These are phyloP conservation scores for Oryza coarctata DNA, from an alignment of 176 grass and related monocot species.

Conservation along the genomic window DNA sequence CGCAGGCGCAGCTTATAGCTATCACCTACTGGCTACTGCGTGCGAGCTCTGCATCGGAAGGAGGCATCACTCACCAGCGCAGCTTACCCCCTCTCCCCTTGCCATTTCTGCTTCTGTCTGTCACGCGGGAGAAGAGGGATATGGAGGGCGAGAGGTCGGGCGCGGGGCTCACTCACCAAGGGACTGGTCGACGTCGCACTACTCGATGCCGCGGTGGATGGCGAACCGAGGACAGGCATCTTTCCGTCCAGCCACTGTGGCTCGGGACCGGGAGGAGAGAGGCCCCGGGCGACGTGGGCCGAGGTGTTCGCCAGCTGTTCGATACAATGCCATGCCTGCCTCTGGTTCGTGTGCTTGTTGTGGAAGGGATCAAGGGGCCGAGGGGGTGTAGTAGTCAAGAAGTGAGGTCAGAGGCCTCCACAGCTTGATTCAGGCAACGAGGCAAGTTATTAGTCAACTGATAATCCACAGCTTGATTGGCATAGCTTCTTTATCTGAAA, in stretches of 20 bases:
- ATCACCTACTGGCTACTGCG: too few species aligned
- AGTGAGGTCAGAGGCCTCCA: neutral
- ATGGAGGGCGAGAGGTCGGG: neutral
- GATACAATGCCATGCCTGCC: neutral
- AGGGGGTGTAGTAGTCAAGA: neutral
- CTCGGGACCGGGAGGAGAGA: slow-evolving; percentile 34
- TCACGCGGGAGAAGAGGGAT: neutral
- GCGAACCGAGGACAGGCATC: neutral
- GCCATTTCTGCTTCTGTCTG: neutral
- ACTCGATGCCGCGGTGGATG: slow-evolving; percentile 23
- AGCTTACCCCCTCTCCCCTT: too few species aligned
- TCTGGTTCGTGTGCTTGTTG: neutral
- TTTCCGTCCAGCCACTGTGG: neutral
- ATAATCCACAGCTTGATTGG: too few species aligned
- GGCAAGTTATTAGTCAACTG: neutral
- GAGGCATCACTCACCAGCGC: too few species aligned
- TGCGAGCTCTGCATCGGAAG: too few species aligned
- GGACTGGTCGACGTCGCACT: slow-evolving; percentile 43
- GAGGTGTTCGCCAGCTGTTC: slow-evolving; percentile 38
- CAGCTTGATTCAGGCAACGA: neutral
- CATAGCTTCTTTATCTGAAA: neutral
- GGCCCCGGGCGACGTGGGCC: slow-evolving; percentile 47
- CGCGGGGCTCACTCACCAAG: slow-evolving; percentile 49
- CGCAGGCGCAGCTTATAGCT: too few species aligned
- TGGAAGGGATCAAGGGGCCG: neutral